Evolutionary conservation across 306 rosid genomes (phyloP), one percentile per base, ranked within the genome.

Genomic region (Vigna mungo): DNA sequence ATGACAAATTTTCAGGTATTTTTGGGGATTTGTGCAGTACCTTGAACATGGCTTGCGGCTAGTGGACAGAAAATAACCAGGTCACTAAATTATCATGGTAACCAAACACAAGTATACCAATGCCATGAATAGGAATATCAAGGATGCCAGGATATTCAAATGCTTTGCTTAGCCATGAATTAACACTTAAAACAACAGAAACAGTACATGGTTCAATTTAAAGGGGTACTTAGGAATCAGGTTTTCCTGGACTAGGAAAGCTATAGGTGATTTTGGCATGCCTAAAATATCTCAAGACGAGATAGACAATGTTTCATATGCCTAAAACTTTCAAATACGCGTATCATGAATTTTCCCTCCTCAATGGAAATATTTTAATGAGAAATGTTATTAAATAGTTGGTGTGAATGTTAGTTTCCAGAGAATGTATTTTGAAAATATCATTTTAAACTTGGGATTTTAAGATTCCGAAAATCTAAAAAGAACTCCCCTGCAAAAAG

Each of bases 31-130:
- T 88, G 81, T 92, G 87, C 87, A 96, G 81, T 41, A 87, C 93
- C 87, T 92, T 96, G 94, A 96, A 96, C 98, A 92, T 96, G 80
- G 96, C 99, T 86, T 91, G 96, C 81, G 94, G 97, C 99, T 96
- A 84, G 71, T 51, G 71, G 23, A 78, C 73, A 70, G 17, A 80
- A 80, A 32, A 55, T 43, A 87, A 53, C 72, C 23, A 74, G 61
- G 66, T 49, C 47, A 68, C 51, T 65, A 66, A 71, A 63, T 48
- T 44, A 4, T 34, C 55, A 58, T 49, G 18, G 75, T 60, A 48
- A 47, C 14, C 37, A 81, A 80, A 32, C 43, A 47, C 34, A 23
- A 55, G 23, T 56, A 48, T 58, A 37, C 23, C 18, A 18, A 46
- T 63, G 54, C 21, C 56, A 53, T 32, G 1, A 75, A 62, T 39